phyloP scores from a whole-genome alignment of 306 rosid species.

The Amphicarpaea edgeworthii region DNA sequence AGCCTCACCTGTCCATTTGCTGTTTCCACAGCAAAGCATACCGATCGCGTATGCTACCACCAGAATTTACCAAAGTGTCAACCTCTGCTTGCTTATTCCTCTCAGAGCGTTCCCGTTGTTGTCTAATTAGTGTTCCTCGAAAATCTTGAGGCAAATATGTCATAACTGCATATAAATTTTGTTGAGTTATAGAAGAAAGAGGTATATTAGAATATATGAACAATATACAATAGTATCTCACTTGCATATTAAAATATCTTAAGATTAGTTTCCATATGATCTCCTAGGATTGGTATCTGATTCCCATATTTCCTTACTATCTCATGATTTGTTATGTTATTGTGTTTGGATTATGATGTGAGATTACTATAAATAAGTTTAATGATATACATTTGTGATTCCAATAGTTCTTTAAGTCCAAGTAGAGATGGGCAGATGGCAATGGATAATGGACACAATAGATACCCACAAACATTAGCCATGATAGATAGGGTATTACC shows the following conservation, averaged over 20 bases:
- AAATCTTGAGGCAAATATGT: conserved; percentile 99
- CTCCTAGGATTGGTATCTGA: background rate
- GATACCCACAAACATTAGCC: background rate
- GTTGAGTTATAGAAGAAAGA: conserved; percentile 24
- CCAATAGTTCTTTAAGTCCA: background rate
- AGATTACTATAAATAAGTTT: background rate
- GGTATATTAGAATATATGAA: background rate
- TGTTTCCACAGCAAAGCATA: conserved; percentile 90
- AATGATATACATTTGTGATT: background rate
- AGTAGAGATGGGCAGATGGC: background rate
- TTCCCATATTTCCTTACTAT: conserved; percentile 3
- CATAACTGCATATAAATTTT: conserved; percentile 71
- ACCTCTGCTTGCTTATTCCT: conserved; percentile 95
- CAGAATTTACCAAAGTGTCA: conserved; percentile 83
- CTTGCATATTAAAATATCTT: background rate
- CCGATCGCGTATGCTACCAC: conserved; percentile 78
- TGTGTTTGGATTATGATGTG: background rate
- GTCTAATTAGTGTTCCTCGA: conserved; percentile 89
- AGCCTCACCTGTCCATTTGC: conserved; percentile 91
- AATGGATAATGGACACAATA: background rate
- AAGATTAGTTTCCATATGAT: conserved; percentile 1
- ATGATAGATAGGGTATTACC: background rate
- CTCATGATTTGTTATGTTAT: background rate
- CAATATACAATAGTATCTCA: background rate
- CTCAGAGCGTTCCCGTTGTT: conserved; percentile 95